Conservation (phyloP, 148 eudicot genomes). For the Rhododendron simsii region DNA sequence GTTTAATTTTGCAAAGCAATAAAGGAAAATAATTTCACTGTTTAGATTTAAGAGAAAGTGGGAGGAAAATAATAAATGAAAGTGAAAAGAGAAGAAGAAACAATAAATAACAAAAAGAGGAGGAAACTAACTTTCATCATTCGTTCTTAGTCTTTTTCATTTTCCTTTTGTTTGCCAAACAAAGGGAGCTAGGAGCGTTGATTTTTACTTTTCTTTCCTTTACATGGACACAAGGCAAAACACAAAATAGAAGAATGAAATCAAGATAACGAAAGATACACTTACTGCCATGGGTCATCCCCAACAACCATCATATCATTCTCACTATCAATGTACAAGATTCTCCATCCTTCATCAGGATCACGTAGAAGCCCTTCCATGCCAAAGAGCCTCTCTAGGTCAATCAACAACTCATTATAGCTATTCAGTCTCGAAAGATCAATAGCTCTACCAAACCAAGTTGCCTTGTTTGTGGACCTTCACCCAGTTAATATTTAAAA, state of each 20-base stretch:
- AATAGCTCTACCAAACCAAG: constrained; percentile 76
- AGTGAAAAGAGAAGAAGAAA: not conserved
- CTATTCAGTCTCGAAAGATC: constrained; percentile 64
- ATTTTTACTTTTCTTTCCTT: not conserved
- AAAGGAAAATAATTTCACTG: not conserved
- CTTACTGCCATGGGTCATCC: constrained; percentile 96
- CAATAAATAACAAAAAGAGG: not conserved
- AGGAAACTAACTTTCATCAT: no score
- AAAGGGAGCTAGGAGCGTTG: not conserved
- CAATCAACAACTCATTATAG: constrained; percentile 54
- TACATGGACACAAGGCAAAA: not conserved
- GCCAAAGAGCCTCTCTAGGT: constrained; percentile 68
- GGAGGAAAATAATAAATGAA: not conserved
- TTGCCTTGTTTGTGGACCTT: constrained; percentile 97
- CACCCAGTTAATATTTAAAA: constrained; percentile 2
- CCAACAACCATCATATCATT: constrained; percentile 92
- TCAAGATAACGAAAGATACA: constrained; percentile 6
- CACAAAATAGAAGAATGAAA: not conserved
- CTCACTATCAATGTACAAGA: constrained; percentile 76
- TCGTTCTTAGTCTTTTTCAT: not conserved
- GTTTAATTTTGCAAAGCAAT: not conserved
- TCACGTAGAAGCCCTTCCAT: constrained; percentile 78
- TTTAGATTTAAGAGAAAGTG: not conserved
- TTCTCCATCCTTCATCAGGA: constrained; percentile 73
- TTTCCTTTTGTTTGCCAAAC: not conserved